These are phyloP conservation scores for Alternaria brassicae DNA, from an alignment of 2,329 filamentous ascomycete genomes.

Conservation along the genomic window DNA sequence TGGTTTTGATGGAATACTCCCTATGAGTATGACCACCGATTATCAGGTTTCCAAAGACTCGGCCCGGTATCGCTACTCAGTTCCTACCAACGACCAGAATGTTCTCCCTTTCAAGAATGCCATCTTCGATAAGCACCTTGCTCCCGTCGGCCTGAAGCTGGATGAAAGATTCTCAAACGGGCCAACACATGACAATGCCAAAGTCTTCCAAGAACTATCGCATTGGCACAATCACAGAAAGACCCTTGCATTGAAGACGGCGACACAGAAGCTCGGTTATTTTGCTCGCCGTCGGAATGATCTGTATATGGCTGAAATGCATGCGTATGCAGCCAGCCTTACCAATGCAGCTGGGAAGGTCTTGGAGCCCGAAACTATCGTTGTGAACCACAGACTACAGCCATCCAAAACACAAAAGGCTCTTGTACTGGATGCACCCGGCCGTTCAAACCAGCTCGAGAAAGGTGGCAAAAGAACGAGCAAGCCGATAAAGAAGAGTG, in stretches of 20 bases:
- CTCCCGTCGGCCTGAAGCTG: not conserved
- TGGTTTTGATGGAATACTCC: conserved; percentile 1
- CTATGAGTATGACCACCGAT: conserved; percentile 5
- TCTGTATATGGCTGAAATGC: conserved; percentile 11
- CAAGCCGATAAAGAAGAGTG: conserved; percentile 8
- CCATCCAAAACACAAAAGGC: not conserved
- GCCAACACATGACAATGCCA: not conserved
- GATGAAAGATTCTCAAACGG: not conserved
- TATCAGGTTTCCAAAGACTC: conserved; percentile 4
- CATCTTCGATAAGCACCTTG: conserved; percentile 3
- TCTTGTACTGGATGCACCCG: conserved; percentile 1
- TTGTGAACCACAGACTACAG: conserved; percentile 1
- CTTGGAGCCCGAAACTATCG: conserved; percentile 6
- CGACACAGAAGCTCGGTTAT: not conserved
- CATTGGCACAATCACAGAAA: not conserved
- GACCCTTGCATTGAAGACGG: not conserved
- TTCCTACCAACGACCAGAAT: conserved; percentile 3
- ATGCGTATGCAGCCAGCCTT: conserved; percentile 9
- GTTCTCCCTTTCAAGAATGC: conserved; percentile 2
- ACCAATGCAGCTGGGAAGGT: conserved; percentile 11
- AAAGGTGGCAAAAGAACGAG: conserved; percentile 7
- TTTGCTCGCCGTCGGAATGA: not conserved
- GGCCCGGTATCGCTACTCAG: not conserved
- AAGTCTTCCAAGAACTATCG: conserved; percentile 4
- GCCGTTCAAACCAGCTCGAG: not conserved